These are phyloP conservation scores for Fraxinus americana DNA, from an alignment of 257 asterid species.

Conservation along the genomic window DNA sequence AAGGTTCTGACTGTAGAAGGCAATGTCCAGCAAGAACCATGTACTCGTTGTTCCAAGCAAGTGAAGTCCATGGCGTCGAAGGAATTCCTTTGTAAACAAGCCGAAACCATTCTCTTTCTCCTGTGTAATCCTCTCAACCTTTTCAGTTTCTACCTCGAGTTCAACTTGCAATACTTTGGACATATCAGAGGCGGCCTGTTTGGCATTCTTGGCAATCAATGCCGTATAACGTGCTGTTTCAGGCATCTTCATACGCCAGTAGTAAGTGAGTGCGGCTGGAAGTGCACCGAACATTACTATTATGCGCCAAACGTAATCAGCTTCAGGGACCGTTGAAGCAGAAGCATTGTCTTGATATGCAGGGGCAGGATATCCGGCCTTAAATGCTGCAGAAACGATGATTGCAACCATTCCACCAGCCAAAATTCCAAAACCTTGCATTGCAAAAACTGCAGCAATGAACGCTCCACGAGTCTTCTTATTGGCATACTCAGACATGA, in stretches of 20 bases:
- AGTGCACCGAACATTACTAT: conserved; percentile 14
- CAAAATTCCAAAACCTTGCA: conserved; percentile 29
- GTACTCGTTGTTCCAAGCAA: conserved; percentile 44
- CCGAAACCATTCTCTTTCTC: conserved; percentile 12
- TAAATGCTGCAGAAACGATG: neutral
- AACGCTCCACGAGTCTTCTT: conserved; percentile 15
- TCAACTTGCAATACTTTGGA: conserved; percentile 13
- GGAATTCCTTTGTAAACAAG: conserved; percentile 25
- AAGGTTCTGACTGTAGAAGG: conserved; percentile 46
- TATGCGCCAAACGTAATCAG: conserved; percentile 18
- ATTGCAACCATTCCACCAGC: conserved; percentile 20
- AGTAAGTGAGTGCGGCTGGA: conserved; percentile 20
- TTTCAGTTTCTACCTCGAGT: conserved; percentile 2
- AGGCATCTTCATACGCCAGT: conserved; percentile 30
- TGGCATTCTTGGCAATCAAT: conserved; percentile 16
- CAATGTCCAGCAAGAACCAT: conserved; percentile 53
- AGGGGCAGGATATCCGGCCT: conserved; percentile 15
- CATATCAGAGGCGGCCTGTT: conserved; percentile 17
- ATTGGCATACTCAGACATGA: conserved; percentile 20
- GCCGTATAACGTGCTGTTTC: conserved; percentile 24
- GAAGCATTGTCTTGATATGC: neutral
- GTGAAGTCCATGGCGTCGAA: conserved; percentile 44
- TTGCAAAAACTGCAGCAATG: conserved; percentile 20
- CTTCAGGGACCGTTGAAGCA: conserved; percentile 15
- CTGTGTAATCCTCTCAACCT: neutral